Percentiles rank a stretch among this genome's conserved stretches.
phyloP scores from a whole-genome alignment of 257 asterid genomes.

The Przewalskia tangutica region DNA sequence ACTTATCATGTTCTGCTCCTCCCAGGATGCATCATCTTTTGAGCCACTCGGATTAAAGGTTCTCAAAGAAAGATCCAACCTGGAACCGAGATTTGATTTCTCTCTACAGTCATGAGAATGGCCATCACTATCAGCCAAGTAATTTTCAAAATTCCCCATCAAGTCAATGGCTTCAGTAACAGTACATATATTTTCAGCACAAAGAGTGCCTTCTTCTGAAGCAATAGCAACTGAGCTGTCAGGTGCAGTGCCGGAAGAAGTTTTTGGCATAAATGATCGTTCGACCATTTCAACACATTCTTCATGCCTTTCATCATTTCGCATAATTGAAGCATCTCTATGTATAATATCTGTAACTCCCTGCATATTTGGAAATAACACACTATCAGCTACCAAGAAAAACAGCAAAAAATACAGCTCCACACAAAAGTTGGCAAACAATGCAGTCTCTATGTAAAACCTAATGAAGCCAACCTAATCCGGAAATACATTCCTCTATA shows the following conservation, averaged over 20 bases:
- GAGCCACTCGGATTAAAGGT: conserved; percentile 37
- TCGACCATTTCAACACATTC: background rate
- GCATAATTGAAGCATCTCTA: conserved; percentile 19
- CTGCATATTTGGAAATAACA: conserved; percentile 20
- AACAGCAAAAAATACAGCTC: too few relatives aligned
- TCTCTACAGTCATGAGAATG: conserved; percentile 11
- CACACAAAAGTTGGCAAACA: conserved; percentile 1
- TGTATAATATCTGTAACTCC: conserved; percentile 12
- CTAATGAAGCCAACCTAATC: conserved; percentile 2
- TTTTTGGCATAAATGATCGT: conserved; percentile 1
- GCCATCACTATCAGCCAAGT: conserved; percentile 25
- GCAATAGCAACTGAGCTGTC: background rate
- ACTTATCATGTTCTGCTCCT: conserved; percentile 40
- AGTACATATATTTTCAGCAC: conserved; percentile 7
- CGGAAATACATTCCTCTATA: background rate
- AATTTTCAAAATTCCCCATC: conserved; percentile 66
- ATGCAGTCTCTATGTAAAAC: conserved; percentile 1
- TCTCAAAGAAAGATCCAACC: conserved; percentile 64
- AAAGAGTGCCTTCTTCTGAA: background rate
- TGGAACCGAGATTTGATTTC: conserved; percentile 16
- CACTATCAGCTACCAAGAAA: conserved; percentile 27
- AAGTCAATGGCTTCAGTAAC: conserved; percentile 57
- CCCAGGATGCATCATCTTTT: conserved; percentile 37
- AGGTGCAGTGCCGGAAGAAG: background rate
- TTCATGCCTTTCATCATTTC: conserved; percentile 26